Evolutionary conservation across 2,329 filamentous ascomycete genomes (phyloP), one percentile per base, ranked within the genome.

Genomic region (Sporothrix dimorphospora): DNA sequence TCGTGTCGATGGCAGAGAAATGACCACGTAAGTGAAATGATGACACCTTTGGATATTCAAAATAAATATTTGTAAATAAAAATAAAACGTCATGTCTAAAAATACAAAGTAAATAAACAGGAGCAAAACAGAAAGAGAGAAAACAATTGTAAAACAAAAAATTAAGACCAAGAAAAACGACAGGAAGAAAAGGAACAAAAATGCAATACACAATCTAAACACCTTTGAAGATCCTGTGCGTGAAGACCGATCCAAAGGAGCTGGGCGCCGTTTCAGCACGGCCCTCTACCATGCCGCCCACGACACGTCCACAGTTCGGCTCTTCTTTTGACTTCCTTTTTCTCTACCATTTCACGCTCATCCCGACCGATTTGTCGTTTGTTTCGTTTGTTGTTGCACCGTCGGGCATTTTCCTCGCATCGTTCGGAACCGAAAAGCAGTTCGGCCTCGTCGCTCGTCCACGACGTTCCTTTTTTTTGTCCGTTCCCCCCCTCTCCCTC

Each of bases 261-360:
- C 51, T 55, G 24, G 51, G 51, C 21, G 24, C 24, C 24, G 51
- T 55, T 55, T 55, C 51, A 55, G 51, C 51, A 55, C 51, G 51
- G 24, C 11, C 51, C 51, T 53, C 19, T 21, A 47, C 45, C 47
- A 51, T 53, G 49, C 14, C 24, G 51, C 51, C 51, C 12, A 30
- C 11, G 14, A 47, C 19, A 11, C 12, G 14, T 11, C 7, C 24
- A 30, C 24, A 34, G 6, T 30, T 55, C 11, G 11, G 51, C 14
- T 16, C 21, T 55, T 55, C 24, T 14, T 16, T 34, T 34, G 6
- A 21, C 47, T n/a, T 2, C 21, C 47, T 49, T 24, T n/a, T 47
- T 19, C 45, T 47, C 11, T 47, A 5, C 14, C 14, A n/a, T n/a
- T n/a, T n/a, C n/a, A n/a, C n/a, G n/a, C n/a, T n/a, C 45, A 47